Conservation (phyloP, 1,139 yeast genomes). For the Hemisphaericaspora lyxosophila region DNA sequence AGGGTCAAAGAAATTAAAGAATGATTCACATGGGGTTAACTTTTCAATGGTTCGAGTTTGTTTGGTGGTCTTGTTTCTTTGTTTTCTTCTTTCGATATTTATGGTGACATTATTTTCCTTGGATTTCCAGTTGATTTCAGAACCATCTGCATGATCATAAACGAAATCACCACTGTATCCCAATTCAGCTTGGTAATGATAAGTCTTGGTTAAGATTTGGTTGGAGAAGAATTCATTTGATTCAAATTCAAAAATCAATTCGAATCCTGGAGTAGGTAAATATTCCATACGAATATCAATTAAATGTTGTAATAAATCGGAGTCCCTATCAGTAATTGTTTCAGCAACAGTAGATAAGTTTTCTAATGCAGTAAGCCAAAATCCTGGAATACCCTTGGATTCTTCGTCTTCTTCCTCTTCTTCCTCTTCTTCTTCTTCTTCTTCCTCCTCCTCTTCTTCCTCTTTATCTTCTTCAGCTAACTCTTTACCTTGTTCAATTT, state of each 20-base stretch:
- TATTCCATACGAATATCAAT: conserved; percentile 78
- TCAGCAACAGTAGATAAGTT: conserved; percentile 81
- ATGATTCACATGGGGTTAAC: conserved; percentile 87
- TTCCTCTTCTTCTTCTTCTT: conserved; percentile 47
- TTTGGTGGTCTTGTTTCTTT: conserved; percentile 95
- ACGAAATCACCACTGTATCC: conserved; percentile 96
- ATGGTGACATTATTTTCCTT: conserved; percentile 84
- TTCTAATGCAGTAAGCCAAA: conserved; percentile 95
- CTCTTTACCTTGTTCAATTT: conserved; percentile 73
- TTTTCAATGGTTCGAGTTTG: conserved; percentile 96
- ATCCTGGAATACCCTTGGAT: conserved; percentile 80
- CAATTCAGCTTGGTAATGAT: conserved; percentile 90
- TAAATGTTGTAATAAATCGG: conserved; percentile 73
- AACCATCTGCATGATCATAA: conserved; percentile 95
- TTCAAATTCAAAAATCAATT: conserved; percentile 75
- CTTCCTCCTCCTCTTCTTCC: conserved; percentile 40
- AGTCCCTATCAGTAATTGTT: conserved; percentile 86
- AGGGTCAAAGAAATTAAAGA: conserved; percentile 93
- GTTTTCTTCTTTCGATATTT: conserved; percentile 89
- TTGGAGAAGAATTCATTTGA: conserved; percentile 80
- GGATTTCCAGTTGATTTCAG: conserved; percentile 78
- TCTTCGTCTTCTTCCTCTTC: conserved; percentile 41
- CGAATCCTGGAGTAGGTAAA: conserved; percentile 86
- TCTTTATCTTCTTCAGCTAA: conserved; percentile 56
- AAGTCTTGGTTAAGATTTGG: conserved; percentile 72